phyloP scores from a whole-genome alignment of 1,284 basidiomycete species.

The Sutorius eximius region DNA sequence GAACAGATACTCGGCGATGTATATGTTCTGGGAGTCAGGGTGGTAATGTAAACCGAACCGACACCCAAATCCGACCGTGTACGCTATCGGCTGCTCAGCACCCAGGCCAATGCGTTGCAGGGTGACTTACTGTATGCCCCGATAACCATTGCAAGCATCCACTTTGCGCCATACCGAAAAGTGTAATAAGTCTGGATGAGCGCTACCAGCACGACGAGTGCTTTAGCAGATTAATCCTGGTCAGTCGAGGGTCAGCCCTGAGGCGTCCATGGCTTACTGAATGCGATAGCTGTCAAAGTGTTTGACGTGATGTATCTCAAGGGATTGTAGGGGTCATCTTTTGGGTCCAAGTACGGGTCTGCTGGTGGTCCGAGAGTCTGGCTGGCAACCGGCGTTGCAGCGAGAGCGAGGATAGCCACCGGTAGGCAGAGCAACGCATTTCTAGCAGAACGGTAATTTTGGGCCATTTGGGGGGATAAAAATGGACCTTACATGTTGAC shows the following conservation, averaged over 20 bases:
- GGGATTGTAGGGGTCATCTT: conserved; percentile 55
- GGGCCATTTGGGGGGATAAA: conserved; percentile 1
- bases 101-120: not conserved
- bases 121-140: conserved; percentile 53
- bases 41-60: conserved; percentile 33
- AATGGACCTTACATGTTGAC: not conserved
- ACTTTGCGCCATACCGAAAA: conserved; percentile 53
- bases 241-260: not conserved
- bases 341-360: conserved; percentile 51
- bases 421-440: not conserved
- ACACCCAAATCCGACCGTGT: conserved; percentile 51
- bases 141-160: conserved; percentile 66
- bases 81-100: conserved; percentile 39
- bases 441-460: not conserved
- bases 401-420: not conserved
- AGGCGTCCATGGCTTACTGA: conserved; percentile 38
- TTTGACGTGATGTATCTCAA: conserved; percentile 63
- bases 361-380: conserved; percentile 11
- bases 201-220: conserved; percentile 47
- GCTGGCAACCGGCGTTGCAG: not conserved
- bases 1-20: conserved; percentile 62
- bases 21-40: conserved; percentile 46
- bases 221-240: conserved; percentile 6
- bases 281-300: conserved; percentile 53
- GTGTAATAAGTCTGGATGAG: conserved; percentile 50